These are phyloP conservation scores for Pseudopediastrum boryanum DNA, from an alignment of 139 green algal genomes.

Conservation along the genomic window DNA sequence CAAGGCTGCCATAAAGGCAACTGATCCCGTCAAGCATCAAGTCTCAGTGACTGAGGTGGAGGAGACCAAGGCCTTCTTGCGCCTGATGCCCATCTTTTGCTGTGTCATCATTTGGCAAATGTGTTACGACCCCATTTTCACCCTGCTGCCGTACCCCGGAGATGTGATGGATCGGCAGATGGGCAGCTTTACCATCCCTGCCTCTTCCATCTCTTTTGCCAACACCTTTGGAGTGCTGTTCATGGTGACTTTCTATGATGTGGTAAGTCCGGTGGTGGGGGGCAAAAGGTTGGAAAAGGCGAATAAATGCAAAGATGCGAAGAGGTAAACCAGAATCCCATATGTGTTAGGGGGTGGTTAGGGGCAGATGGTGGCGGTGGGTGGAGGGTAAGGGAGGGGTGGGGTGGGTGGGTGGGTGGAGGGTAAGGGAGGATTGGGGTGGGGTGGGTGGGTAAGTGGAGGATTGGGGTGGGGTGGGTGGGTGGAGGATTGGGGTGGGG, in stretches of 20 bases:
- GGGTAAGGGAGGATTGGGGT: too few species aligned
- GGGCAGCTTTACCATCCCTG: slow-evolving; percentile 16
- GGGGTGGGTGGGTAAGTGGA: too few species aligned
- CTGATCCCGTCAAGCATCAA: background rate
- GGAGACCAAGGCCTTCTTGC: slow-evolving; percentile 53
- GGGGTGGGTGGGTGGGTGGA: too few species aligned
- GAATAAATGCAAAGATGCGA: too few species aligned
- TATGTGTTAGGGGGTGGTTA: too few species aligned
- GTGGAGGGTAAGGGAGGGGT: too few species aligned
- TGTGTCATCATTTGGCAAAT: slow-evolving; percentile 50
- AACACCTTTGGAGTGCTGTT: slow-evolving; percentile 56
- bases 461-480: too few species aligned
- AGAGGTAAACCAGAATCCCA: too few species aligned
- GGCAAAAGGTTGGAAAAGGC: too few species aligned
- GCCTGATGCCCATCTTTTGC: slow-evolving; percentile 55
- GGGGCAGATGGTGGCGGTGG: too few species aligned
- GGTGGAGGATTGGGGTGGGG: too few species aligned
- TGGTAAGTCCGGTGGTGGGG: too few species aligned
- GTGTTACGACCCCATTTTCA: slow-evolving; percentile 51
- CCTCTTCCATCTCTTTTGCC: slow-evolving; percentile 43
- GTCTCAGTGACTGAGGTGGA: slow-evolving; percentile 40
- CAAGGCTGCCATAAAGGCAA: slow-evolving; percentile 21
- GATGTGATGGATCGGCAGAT: slow-evolving; percentile 50
- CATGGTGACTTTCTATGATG: slow-evolving; percentile 40
- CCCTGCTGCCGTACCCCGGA: slow-evolving; percentile 42